A percentile compares a stretch with the other conserved stretches of the same genome.
These are phyloP conservation scores for Sideroxylon spinosum DNA, from an alignment of 179 eudicot genomes.

Conservation along the genomic window DNA sequence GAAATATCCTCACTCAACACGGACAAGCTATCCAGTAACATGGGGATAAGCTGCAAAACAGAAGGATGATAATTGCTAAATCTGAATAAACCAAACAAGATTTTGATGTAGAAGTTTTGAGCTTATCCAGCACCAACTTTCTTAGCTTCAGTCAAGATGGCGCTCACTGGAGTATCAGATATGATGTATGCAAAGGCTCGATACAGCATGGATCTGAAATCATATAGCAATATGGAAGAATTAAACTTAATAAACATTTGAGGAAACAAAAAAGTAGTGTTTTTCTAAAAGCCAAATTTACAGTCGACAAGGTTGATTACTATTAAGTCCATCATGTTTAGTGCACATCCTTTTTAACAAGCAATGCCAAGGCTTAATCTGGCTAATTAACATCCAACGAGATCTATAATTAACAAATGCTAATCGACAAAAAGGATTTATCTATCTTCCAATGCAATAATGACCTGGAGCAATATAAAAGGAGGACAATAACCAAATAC, in stretches of 20 bases:
- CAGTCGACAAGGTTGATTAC: background rate
- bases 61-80: conserved; percentile 3
- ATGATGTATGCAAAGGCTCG: conserved; percentile 73
- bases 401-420: background rate
- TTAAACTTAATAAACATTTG: background rate
- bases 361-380: background rate
- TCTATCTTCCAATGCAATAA: conserved; percentile 4
- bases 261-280: conserved; percentile 11
- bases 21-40: conserved; percentile 55
- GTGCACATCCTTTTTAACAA: background rate
- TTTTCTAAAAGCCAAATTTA: background rate
- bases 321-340: conserved; percentile 3
- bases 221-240: conserved; percentile 1
- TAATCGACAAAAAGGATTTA: background rate
- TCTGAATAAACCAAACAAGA: background rate
- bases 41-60: conserved; percentile 65
- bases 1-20: conserved; percentile 52
- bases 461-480: background rate
- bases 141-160: conserved; percentile 63
- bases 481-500: conserved; percentile 4
- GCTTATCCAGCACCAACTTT: conserved; percentile 45
- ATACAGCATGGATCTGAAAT: conserved; percentile 67
- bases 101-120: background rate
- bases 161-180: conserved; percentile 59
- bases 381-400: conserved; percentile 5